Conservation (phyloP, 192 early-diverging fungal genomes). For the Oehlia diaphana region DNA sequence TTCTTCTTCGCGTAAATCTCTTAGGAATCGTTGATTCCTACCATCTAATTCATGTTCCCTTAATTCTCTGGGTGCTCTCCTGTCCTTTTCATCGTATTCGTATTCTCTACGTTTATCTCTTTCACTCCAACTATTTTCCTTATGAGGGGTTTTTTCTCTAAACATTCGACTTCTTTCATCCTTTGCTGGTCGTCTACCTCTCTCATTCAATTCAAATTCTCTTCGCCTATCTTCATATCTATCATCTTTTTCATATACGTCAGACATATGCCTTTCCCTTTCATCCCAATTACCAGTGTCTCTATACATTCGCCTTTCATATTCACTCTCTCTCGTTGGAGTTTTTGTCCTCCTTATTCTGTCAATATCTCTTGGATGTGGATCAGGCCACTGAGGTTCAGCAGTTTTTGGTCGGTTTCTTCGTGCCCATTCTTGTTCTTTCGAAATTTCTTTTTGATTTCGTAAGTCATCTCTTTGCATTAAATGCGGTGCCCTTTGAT, state of each 20-base stretch:
- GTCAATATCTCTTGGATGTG: background rate
- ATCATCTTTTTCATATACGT: slow-evolving; percentile 2
- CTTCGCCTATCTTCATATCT: background rate
- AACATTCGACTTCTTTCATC: background rate
- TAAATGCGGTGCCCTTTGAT: background rate
- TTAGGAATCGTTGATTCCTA: background rate
- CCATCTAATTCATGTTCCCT: background rate
- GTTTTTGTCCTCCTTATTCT: background rate
- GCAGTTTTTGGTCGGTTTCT: background rate
- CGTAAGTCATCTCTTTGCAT: background rate
- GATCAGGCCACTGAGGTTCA: background rate
- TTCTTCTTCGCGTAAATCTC: background rate
- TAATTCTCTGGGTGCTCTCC: background rate
- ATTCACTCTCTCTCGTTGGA: background rate
- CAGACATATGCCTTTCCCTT: background rate
- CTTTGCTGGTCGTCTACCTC: background rate
- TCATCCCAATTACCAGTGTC: background rate
- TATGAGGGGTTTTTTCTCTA: background rate
- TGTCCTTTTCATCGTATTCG: background rate
- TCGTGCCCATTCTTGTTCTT: background rate
- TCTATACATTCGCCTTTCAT: background rate
- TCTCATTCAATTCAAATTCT: slow-evolving; percentile 12
- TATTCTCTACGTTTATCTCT: background rate
- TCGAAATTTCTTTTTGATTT: background rate
- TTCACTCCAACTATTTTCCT: slow-evolving; percentile 14